Conservation (phyloP, 2,329 filamentous ascomycete genomes). For the Verticillium albo-atrum region DNA sequence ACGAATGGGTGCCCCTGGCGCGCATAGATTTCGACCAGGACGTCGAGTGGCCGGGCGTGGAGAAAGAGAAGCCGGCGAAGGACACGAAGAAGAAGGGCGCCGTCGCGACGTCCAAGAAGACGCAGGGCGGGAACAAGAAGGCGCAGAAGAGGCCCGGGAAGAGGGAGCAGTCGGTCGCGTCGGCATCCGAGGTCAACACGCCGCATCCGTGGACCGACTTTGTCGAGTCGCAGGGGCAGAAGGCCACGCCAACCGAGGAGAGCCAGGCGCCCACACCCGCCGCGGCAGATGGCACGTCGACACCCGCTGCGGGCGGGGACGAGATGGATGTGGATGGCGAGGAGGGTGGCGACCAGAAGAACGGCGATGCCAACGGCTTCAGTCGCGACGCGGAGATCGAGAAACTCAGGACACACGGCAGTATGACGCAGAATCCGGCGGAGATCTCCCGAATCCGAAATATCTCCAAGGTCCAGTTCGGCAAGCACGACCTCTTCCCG, state of each 20-base stretch:
- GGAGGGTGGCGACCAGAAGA: conserved; percentile 34
- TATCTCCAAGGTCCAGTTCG: conserved; percentile 91
- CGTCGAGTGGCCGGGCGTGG: conserved; percentile 93
- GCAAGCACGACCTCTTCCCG: conserved; percentile 83
- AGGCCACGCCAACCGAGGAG: conserved; percentile 39
- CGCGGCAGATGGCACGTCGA: conserved; percentile 38
- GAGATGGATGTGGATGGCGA: conserved; percentile 54
- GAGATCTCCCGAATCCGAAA: conserved; percentile 96
- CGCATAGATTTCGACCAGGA: conserved; percentile 85
- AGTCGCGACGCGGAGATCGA: conserved; percentile 91
- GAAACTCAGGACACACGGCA: conserved; percentile 87
- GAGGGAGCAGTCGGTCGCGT: conserved; percentile 49
- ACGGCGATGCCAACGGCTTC: conserved; percentile 48
- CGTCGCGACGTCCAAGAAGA: conserved; percentile 53
- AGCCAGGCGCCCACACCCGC: conserved; percentile 39
- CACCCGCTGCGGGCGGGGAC: conserved; percentile 38
- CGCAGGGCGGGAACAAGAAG: conserved; percentile 45
- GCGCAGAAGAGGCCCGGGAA: conserved; percentile 50
- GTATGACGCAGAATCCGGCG: conserved; percentile 98
- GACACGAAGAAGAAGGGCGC: conserved; percentile 67
- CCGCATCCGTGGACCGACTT: conserved; percentile 52
- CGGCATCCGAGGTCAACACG: conserved; percentile 48
- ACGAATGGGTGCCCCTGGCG: conserved; percentile 82
- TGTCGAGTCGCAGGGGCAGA: conserved; percentile 40
- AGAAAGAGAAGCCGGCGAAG: conserved; percentile 76